phyloP scores from a whole-genome alignment of 1,284 basidiomycete genomes.

The Bondarzewia mesenterica region DNA sequence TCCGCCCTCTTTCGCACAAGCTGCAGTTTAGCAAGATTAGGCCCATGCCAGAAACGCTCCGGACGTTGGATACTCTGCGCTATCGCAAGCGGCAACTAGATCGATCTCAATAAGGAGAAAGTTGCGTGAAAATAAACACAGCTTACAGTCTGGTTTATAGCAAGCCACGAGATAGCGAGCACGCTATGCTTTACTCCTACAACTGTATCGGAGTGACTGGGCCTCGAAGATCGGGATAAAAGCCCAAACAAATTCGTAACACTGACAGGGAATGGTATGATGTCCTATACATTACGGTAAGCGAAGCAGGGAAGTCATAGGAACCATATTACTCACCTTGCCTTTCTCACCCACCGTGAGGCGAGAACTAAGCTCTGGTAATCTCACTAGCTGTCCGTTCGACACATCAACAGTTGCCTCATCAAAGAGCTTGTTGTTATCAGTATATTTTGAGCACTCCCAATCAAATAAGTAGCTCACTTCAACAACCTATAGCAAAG shows the following conservation, averaged over 20 bases:
- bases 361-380: constrained; percentile 70
- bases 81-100: constrained; percentile 49
- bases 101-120: neutral
- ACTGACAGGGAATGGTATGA: constrained; percentile 48
- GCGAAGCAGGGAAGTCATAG: neutral
- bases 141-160: constrained; percentile 77
- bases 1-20: constrained; percentile 57
- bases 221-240: constrained; percentile 35
- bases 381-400: constrained; percentile 49
- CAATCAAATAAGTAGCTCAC: constrained; percentile 19
- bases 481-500: constrained; percentile 38
- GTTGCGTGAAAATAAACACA: neutral
- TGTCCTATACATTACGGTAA: constrained; percentile 36
- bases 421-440: constrained; percentile 63
- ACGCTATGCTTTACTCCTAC: constrained; percentile 73
- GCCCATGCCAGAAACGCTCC: constrained; percentile 66
- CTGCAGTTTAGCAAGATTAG: constrained; percentile 59
- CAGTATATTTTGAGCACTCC: constrained; percentile 6
- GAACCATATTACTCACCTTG: constrained; percentile 33
- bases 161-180: constrained; percentile 82
- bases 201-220: constrained; percentile 49
- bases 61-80: constrained; percentile 59
- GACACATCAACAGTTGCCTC: constrained; percentile 66
- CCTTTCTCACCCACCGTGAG: constrained; percentile 67
- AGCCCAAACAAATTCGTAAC: constrained; percentile 39